Evolutionary conservation across 2,329 filamentous ascomycete species (phyloP).

Genomic region (Penicillium italicum): DNA sequence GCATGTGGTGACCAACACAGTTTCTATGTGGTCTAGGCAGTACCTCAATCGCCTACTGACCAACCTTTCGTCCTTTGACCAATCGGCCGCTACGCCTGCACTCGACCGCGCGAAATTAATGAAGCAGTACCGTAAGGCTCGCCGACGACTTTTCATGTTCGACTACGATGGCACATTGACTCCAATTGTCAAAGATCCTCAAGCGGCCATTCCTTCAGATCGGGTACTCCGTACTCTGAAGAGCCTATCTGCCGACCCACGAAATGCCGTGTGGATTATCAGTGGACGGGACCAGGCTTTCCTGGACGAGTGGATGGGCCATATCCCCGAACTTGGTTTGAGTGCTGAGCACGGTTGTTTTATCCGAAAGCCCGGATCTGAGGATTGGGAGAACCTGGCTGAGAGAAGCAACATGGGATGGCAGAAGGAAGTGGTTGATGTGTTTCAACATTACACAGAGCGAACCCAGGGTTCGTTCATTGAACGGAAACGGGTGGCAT

Average conservation of each 20-base stretch:
- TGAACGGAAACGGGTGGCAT: constrained; percentile 86
- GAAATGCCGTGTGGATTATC: constrained; percentile 96
- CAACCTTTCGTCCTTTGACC: constrained; percentile 73
- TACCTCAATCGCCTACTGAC: constrained; percentile 75
- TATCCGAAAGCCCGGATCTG: constrained; percentile 72
- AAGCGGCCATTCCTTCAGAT: constrained; percentile 81
- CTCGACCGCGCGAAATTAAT: constrained; percentile 73
- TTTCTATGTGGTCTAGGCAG: constrained; percentile 78
- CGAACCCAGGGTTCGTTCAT: constrained; percentile 85
- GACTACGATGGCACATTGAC: constrained; percentile 98
- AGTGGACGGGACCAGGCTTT: constrained; percentile 92
- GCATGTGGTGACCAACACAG: constrained; percentile 80
- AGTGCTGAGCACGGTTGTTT: constrained; percentile 97
- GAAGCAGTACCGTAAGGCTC: constrained; percentile 67
- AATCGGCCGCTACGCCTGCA: constrained; percentile 71
- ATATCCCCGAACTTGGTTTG: constrained; percentile 83
- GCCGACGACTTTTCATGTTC: constrained; percentile 91
- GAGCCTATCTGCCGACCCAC: constrained; percentile 71
- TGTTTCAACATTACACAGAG: constrained; percentile 87
- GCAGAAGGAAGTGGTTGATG: constrained; percentile 77
- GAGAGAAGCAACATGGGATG: constrained; percentile 87
- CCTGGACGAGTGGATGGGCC: constrained; percentile 84
- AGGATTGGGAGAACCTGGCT: constrained; percentile 83
- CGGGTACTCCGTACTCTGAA: constrained; percentile 76
- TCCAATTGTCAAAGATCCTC: constrained; percentile 88